Evolutionary conservation across 805 yeast species (phyloP).

Genomic region (Suhomyces sp.): DNA sequence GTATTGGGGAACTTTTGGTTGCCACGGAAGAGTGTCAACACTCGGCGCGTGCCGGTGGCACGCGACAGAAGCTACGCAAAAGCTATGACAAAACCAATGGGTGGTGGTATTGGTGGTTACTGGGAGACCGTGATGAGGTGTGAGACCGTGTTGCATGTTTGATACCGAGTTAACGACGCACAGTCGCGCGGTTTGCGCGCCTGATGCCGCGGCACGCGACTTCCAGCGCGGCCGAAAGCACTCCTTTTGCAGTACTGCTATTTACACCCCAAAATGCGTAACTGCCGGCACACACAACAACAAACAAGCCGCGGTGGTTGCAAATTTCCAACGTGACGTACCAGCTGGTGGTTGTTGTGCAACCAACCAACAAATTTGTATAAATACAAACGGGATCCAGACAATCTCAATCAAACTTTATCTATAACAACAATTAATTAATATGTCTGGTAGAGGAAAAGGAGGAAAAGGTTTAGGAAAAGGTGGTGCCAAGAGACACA

Average conservation of each 20-base stretch:
- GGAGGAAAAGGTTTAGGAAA: conserved; percentile 99
- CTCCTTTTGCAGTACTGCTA: conserved; percentile 2
- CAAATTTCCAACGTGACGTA: not conserved
- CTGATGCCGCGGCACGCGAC: conserved; percentile 2
- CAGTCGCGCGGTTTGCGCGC: not conserved
- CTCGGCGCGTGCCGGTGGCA: not conserved
- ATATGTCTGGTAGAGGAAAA: conserved; percentile 99
- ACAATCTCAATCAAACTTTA: not conserved
- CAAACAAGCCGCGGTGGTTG: not conserved
- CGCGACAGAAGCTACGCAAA: not conserved
- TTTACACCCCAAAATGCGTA: conserved; percentile 10
- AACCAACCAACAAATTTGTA: not conserved
- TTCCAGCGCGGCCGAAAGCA: conserved; percentile 4
- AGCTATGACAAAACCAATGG: too few species aligned
- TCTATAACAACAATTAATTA: conserved; percentile 3
- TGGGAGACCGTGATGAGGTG: not conserved
- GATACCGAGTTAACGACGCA: not conserved
- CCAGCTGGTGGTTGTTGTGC: not conserved
- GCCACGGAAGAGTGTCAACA: not conserved
- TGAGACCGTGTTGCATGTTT: not conserved
- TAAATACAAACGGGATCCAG: not conserved
- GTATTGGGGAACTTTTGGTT: not conserved
- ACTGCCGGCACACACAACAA: not conserved
- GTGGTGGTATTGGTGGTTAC: not conserved
- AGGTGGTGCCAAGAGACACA: conserved; percentile 99